Percentiles rank a stretch among this genome's conserved stretches.
Evolutionary conservation across 2,329 filamentous ascomycete species (phyloP).

Genomic region (Chrysosporium queenslandicum): DNA sequence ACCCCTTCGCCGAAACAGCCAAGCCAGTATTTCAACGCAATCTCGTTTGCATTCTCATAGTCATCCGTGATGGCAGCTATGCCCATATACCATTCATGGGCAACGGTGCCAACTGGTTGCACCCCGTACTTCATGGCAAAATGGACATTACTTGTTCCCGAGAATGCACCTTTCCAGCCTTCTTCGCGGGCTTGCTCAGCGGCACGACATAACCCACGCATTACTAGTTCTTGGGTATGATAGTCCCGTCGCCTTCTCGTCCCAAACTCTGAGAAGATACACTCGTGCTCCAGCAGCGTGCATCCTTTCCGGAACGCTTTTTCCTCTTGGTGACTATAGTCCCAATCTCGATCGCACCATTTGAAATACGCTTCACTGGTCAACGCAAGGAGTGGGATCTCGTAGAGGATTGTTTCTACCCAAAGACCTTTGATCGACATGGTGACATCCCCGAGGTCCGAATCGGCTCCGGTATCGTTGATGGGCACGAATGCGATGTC

Average conservation of each 20-base stretch:
- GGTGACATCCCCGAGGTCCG: constrained; percentile 62
- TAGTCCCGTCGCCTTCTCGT: constrained; percentile 83
- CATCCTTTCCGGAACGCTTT: constrained; percentile 74
- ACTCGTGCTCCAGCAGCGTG: constrained; percentile 67
- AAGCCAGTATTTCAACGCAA: constrained; percentile 79
- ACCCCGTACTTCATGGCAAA: constrained; percentile 88
- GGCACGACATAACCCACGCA: constrained; percentile 73
- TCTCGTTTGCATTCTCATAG: constrained; percentile 74
- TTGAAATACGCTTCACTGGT: constrained; percentile 96
- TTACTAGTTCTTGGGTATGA: constrained; percentile 85
- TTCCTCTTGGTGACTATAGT: constrained; percentile 74
- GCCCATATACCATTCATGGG: constrained; percentile 99
- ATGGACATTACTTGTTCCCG: constrained; percentile 92
- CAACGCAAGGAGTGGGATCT: constrained; percentile 85
- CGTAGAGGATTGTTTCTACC: constrained; percentile 94
- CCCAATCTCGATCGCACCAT: constrained; percentile 91
- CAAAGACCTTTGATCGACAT: constrained; percentile 72
- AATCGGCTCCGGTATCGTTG: constrained; percentile 50
- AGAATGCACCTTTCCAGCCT: constrained; percentile 61
- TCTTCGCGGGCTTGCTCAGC: constrained; percentile 57
- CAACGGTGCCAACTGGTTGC: constrained; percentile 75
- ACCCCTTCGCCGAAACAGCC: constrained; percentile 75
- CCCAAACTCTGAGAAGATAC: constrained; percentile 87
- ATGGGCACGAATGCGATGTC: constrained; percentile 52
- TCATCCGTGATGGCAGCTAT: constrained; percentile 83